Evolutionary conservation across 371 early-diverging fungal species (phyloP), one percentile per base, ranked within the genome.

Genomic region (Entomophthora muscae): DNA sequence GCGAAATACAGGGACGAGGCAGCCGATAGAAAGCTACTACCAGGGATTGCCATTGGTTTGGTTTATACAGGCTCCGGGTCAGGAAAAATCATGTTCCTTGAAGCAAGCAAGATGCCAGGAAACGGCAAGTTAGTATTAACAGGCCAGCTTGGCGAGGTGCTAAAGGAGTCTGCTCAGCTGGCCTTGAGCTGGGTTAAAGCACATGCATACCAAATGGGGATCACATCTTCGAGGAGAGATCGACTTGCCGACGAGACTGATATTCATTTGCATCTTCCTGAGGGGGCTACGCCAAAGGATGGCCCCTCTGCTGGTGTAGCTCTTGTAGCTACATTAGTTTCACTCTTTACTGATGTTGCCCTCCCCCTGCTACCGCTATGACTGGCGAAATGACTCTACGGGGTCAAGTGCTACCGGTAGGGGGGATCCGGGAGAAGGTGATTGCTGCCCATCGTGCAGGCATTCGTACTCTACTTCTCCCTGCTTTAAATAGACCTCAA

Each of bases 331-430:
- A 82, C 88, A 3, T 71, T 92, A 21, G 86, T 90, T 0, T 65
- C 65, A 22, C 71, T 89, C 29, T 83, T 88, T 64, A 76, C 82
- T 13, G 77, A 75, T 12, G 74, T 69, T 26, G 70, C 75, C 27
- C 82, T 88, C 0, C 78, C 81, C 10, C 61, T 75, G 76, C 76
- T 2, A 78, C 80, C 0, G 87, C 86, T 3, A 86, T 90, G 86
- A 90, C 90, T 2, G 93, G 93, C 27, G 93, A 93, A 71, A 80
- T 93, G 23, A 88, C 90, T 0, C 73, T 91, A 13, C 80, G 88
- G 2, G 93, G 93, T 0, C 76, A 81, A 53, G 90, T 93, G 13
- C 72, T 89, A 32, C 90, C 90, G 22, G 88, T 93, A 1, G 89
- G 90, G 0, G 90, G 90, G 1, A 82, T 91, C 69, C 86, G 87